A percentile compares a stretch with the other conserved stretches of the same genome.
Evolutionary conservation across 2,329 filamentous ascomycete species (phyloP).

Genomic region (Exophiala bonariae): DNA sequence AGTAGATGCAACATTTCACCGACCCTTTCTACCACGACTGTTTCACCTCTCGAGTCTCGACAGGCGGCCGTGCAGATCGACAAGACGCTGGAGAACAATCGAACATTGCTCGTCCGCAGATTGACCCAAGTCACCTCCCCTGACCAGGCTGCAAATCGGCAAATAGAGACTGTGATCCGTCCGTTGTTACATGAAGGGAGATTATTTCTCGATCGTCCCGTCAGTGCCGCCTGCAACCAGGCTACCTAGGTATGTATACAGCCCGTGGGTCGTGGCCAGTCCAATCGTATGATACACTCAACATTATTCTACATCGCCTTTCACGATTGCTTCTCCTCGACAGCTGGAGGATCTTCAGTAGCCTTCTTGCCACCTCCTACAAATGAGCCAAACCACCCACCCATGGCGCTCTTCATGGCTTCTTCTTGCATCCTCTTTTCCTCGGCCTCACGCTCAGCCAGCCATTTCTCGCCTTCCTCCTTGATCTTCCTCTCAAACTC

Average conservation of each 20-base stretch:
- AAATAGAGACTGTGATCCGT: too few species aligned
- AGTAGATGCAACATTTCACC: not conserved
- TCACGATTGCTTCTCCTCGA: conserved; percentile 25
- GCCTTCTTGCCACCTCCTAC: conserved; percentile 35
- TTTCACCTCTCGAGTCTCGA: conserved; percentile 2
- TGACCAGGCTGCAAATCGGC: too few species aligned
- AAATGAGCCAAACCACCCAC: conserved; percentile 57
- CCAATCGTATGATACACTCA: too few species aligned
- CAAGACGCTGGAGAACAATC: too few species aligned
- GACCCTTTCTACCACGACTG: not conserved
- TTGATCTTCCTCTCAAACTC: conserved; percentile 85
- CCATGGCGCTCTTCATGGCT: conserved; percentile 90
- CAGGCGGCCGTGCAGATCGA: too few species aligned
- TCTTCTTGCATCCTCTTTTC: conserved; percentile 89
- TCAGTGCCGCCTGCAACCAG: too few species aligned
- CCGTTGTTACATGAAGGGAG: conserved; percentile 12
- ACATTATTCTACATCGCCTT: not conserved
- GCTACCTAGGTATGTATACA: too few species aligned
- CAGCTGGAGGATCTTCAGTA: conserved; percentile 20
- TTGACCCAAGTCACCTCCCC: too few species aligned
- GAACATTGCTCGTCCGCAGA: too few species aligned
- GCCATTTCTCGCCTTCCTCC: conserved; percentile 91
- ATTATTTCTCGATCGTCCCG: conserved; percentile 6
- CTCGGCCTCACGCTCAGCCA: conserved; percentile 86
- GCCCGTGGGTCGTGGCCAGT: too few species aligned